Evolutionary conservation across 306 rosid genomes (phyloP).

Genomic region (Coriaria nepalensis): DNA sequence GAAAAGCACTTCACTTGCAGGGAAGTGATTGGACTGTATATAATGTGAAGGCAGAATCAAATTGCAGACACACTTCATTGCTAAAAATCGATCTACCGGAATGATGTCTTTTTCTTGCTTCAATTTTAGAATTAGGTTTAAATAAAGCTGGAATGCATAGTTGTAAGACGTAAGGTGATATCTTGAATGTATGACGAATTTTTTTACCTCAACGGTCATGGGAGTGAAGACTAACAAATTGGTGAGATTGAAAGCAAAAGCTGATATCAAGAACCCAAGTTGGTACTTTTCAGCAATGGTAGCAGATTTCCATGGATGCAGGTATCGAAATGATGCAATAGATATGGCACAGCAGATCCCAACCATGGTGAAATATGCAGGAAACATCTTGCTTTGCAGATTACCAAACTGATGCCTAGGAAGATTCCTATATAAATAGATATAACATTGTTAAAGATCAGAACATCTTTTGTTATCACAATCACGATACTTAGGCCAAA

Average conservation of each 20-base stretch:
- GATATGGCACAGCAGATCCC: constrained; percentile 57
- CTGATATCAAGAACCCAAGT: constrained; percentile 81
- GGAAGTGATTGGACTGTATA: too few relatives aligned
- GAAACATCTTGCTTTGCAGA: constrained; percentile 98
- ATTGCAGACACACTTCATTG: too few relatives aligned
- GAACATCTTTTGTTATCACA: not conserved
- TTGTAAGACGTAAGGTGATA: not conserved
- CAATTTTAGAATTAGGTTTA: too few relatives aligned
- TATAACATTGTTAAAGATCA: not conserved
- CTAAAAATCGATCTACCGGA: too few relatives aligned
- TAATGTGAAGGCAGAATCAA: too few relatives aligned
- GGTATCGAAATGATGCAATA: constrained; percentile 68
- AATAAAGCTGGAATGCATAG: not conserved
- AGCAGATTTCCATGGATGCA: constrained; percentile 87
- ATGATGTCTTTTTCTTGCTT: too few relatives aligned
- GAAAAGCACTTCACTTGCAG: too few relatives aligned
- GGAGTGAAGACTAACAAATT: constrained; percentile 86
- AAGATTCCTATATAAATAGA: constrained; percentile 41
- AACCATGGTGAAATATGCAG: constrained; percentile 81
- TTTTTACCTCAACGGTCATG: constrained; percentile 82
- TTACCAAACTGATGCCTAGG: constrained; percentile 98
- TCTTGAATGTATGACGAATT: not conserved
- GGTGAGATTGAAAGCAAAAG: constrained; percentile 69
- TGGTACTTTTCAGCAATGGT: constrained; percentile 67
- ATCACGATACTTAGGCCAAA: too few relatives aligned